Base-by-base conservation (phyloP, 2,329 filamentous ascomycete species). In the Aspergillus flavus region DNA sequence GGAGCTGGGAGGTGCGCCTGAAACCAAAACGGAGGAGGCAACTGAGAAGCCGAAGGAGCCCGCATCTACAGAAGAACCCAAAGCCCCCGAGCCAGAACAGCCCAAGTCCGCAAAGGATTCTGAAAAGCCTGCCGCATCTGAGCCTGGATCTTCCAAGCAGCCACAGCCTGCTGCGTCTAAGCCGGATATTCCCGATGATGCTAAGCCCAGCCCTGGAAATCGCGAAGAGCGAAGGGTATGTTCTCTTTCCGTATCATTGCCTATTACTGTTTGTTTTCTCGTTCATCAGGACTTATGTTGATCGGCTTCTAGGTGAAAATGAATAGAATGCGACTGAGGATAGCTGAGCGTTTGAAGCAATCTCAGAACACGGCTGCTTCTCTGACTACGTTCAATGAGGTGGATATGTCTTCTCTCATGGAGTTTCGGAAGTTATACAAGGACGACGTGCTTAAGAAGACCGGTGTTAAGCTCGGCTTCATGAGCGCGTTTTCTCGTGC, bases 271-370 rank as follows among this genome's bases (percentile, higher is more conserved):
- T 14, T 9, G 5, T 16, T 14, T 36, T 34, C 3, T 34, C 32
- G 23, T 45, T 23, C 41, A 5, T 21, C 43, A 26, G 45, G 21
- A 16, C 21, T n/a, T 43, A 52, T 57, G 43, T 61, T 64, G 41
- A 66, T 48, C 43, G 48, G 36, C 34, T 45, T 10, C 56, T 52
- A 95, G 92, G 93, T 98, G 74, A 99, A 99, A 86, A 99, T 99
- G 95, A 98, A 98, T 85, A 93, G 95, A 69, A 99, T 99, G 95
- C 93, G 95, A 69, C 88, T 98, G 65, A 90, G 95, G 66, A 99
- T 98, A 71, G 93, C 95, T 57, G 95, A 99, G 84, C 93, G 95
- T 71, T 87, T 99, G 69, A 99, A 99, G 88, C 95, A 99, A 79
- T 98, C 95, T 23, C 95, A 99, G 79, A 99, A 99, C 83, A 98